Percentiles rank a stretch among this genome's conserved stretches.
Conservation (phyloP, 2,329 filamentous ascomycete species). For the Teratosphaeria epicoccoides region DNA sequence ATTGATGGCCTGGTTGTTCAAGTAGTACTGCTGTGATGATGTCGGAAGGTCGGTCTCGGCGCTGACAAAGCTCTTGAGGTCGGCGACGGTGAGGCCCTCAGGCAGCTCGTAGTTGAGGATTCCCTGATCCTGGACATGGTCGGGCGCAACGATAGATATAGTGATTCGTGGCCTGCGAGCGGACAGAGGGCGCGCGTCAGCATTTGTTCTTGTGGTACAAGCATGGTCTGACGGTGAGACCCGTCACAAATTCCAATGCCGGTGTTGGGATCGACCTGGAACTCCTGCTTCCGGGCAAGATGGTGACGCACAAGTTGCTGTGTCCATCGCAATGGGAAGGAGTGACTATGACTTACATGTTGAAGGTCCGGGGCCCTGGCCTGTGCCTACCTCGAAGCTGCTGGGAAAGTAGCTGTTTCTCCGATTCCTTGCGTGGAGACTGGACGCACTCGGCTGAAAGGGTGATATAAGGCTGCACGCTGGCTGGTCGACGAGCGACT, state of each 20-base stretch:
- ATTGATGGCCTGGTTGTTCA: slow-evolving; percentile 72
- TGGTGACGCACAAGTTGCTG: neutral
- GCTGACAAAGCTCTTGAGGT: slow-evolving; percentile 79
- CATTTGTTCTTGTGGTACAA: slow-evolving; percentile 12
- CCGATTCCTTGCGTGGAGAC: neutral
- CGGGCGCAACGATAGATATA: slow-evolving; percentile 68
- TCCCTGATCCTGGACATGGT: slow-evolving; percentile 56
- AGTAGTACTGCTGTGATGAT: slow-evolving; percentile 71
- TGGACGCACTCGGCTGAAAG: slow-evolving; percentile 1
- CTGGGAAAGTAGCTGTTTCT: neutral
- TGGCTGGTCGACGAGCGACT: neutral
- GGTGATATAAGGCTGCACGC: neutral
- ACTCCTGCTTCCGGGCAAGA: neutral
- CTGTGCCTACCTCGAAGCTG: slow-evolving; percentile 1
- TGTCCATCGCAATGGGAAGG: neutral
- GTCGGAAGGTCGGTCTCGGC: slow-evolving; percentile 68
- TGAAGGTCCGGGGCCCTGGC: slow-evolving; percentile 8
- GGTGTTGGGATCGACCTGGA: neutral
- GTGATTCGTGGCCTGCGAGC: slow-evolving; percentile 64
- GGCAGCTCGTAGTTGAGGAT: slow-evolving; percentile 75
- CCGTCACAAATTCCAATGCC: slow-evolving; percentile 1
- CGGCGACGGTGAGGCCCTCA: slow-evolving; percentile 69
- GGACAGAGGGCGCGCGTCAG: neutral
- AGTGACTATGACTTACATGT: slow-evolving; percentile 16
- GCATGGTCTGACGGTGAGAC: slow-evolving; percentile 22